Evolutionary conservation across 768 basidiomycete genomes (phyloP), one percentile per base, ranked within the genome.

Genomic region (Gymnopilus junonius): DNA sequence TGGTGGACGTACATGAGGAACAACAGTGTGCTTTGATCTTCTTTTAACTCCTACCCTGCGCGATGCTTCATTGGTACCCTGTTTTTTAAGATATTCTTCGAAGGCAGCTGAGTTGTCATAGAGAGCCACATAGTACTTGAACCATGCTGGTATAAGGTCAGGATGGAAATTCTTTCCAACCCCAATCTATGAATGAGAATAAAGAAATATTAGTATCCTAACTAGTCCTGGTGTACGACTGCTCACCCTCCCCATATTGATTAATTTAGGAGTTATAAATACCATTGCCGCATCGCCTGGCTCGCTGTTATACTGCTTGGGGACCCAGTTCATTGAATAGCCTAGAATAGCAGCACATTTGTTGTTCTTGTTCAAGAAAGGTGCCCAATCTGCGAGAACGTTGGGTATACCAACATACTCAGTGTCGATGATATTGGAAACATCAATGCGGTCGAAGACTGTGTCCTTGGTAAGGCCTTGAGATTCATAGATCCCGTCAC

Each of bases 271-370:
- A 6, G 61, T 12, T 27, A 66, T 39, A 27, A 48, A 14, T 35
- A 1, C 3, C 8, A 51, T 40, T 20, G 57, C 60, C 8, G 14
- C 27, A 11, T 11, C 14, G n/a, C 58, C 51, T 31, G 65, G 59
- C 10, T 25, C 32, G 64, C 74, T 70, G 50, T 69, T 29, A 60
- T 65, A n/a, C 51, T 74, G 65, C 17, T 56, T 17, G 15, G 54
- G 15, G 1, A 63, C 20, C 83, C 83, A 85, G 59, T 83, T 85
- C 82, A 83, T 80, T 56, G 79, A 82, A 58, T 80, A 80, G 14
- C 77, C 80, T 7, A 82, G 62, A 5, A 85, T 67, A 0, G 78
- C 63, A 3, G 81, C 75, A 17, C 25, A 25, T 32, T 63, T 50
- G 14, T 58, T 53, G 25, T 67, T 76, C 4, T 70, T 63, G 23